phyloP scores from a whole-genome alignment of 495 filamentous ascomycete genomes.

The Viridothelium virens region DNA sequence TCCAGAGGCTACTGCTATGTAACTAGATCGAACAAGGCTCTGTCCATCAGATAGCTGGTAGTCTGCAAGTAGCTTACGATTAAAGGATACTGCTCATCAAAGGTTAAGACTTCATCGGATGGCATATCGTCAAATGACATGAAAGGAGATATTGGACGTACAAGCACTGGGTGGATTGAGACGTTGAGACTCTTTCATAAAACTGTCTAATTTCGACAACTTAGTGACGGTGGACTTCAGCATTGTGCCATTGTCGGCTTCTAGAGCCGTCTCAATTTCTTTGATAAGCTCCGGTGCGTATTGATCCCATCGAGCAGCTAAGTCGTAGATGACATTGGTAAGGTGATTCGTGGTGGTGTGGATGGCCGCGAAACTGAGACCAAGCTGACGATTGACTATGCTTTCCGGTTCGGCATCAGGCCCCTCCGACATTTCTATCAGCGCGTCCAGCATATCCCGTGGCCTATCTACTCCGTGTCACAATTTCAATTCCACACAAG shows the following conservation, averaged over 20 bases:
- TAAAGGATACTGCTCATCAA: conserved; percentile 6
- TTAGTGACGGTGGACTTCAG: conserved; percentile 20
- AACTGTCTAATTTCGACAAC: conserved; percentile 20
- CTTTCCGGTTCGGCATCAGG: not conserved
- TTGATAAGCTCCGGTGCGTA: conserved; percentile 11
- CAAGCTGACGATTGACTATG: not conserved
- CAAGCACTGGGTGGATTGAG: conserved; percentile 14
- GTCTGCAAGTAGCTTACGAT: conserved; percentile 5
- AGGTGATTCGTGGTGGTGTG: conserved; percentile 12
- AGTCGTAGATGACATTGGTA: conserved; percentile 11
- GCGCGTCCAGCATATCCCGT: not conserved
- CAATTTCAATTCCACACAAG: not conserved
- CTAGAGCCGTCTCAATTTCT: conserved; percentile 4
- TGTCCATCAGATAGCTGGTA: conserved; percentile 1
- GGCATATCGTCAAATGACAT: not conserved
- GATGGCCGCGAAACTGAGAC: not conserved
- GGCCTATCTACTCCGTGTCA: not conserved
- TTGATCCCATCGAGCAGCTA: conserved; percentile 9
- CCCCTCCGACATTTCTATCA: not conserved
- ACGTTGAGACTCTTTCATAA: conserved; percentile 23
- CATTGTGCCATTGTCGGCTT: conserved; percentile 6
- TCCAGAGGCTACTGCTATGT: conserved; percentile 11
- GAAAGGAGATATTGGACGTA: conserved; percentile 4
- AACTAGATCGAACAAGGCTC: conserved; percentile 2
- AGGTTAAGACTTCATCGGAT: not conserved